phyloP scores from a whole-genome alignment of 768 basidiomycete genomes.

The Tulasnella sp. region DNA sequence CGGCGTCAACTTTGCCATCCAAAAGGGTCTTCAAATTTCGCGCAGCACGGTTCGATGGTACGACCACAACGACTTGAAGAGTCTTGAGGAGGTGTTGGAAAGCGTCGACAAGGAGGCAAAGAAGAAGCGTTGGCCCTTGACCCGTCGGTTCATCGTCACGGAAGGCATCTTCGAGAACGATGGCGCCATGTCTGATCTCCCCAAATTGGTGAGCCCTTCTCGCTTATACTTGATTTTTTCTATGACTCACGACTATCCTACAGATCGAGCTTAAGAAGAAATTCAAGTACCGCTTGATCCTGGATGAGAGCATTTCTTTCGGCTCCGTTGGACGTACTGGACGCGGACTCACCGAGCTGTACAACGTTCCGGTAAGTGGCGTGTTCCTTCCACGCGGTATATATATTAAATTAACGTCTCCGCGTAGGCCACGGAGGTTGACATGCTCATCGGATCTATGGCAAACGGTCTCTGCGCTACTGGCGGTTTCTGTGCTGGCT shows the following conservation, averaged over 20 bases:
- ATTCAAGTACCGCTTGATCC: slow-evolving; percentile 91
- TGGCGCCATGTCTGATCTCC: slow-evolving; percentile 86
- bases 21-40: slow-evolving; percentile 92
- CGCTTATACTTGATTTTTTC: not conserved
- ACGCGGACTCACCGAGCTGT: slow-evolving; percentile 90
- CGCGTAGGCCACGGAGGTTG: slow-evolving; percentile 76
- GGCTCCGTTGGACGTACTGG: slow-evolving; percentile 91
- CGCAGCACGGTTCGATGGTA: slow-evolving; percentile 91
- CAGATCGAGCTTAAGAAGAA: slow-evolving; percentile 92
- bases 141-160: slow-evolving; percentile 89
- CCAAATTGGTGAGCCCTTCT: slow-evolving; percentile 68
- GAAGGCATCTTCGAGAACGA: slow-evolving; percentile 97
- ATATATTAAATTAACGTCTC: not conserved
- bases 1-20: slow-evolving; percentile 92
- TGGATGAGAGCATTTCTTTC: slow-evolving; percentile 93
- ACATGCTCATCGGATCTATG: slow-evolving; percentile 91
- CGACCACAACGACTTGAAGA: slow-evolving; percentile 91
- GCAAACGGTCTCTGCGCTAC: slow-evolving; percentile 75
- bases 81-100: slow-evolving; percentile 82
- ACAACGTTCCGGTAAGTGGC: slow-evolving; percentile 76
- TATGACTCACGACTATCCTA: not conserved
- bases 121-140: slow-evolving; percentile 75
- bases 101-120: slow-evolving; percentile 82
- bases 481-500: slow-evolving; percentile 96
- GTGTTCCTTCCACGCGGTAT: too few species aligned